A percentile compares a stretch with the other conserved stretches of the same genome.
These are phyloP conservation scores for Ricinus communis DNA, from an alignment of 345 rosid genomes.

Conservation along the genomic window DNA sequence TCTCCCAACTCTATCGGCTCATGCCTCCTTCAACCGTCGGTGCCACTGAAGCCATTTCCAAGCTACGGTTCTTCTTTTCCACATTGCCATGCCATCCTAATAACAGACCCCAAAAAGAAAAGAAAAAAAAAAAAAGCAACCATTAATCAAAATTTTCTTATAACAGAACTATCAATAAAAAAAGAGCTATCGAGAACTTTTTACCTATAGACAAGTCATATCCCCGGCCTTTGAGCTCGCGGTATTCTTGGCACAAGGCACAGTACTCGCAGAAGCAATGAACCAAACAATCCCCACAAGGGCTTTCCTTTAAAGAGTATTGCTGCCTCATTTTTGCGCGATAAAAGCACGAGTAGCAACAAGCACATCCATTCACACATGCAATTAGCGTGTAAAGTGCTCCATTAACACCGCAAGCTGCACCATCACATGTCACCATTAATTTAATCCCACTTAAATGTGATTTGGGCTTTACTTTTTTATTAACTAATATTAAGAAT, in stretches of 20 bases:
- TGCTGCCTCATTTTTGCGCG: conserved; percentile 45
- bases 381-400: conserved; percentile 35
- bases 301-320: conserved; percentile 22
- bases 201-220: conserved; percentile 27
- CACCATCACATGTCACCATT: conserved; percentile 2
- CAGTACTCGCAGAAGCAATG: conserved; percentile 36
- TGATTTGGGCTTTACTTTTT: too few relatives aligned
- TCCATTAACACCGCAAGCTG: conserved; percentile 44
- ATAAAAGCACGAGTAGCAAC: conserved; percentile 43
- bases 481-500: too few relatives aligned
- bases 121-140: neutral
- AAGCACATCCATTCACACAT: conserved; percentile 26
- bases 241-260: conserved; percentile 34
- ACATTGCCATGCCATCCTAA: conserved; percentile 38
- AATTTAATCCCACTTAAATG: too few relatives aligned
- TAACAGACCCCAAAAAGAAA: too few relatives aligned
- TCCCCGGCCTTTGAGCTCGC: conserved; percentile 34
- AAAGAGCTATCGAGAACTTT: too few relatives aligned
- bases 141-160: neutral
- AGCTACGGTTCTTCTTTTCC: conserved; percentile 25
- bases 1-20: conserved; percentile 15
- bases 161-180: too few relatives aligned
- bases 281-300: conserved; percentile 32
- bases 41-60: conserved; percentile 27
- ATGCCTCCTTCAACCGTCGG: conserved; percentile 29